Conservation (phyloP, 1,284 basidiomycete species). For the Ustanciosporium gigantosporum region DNA sequence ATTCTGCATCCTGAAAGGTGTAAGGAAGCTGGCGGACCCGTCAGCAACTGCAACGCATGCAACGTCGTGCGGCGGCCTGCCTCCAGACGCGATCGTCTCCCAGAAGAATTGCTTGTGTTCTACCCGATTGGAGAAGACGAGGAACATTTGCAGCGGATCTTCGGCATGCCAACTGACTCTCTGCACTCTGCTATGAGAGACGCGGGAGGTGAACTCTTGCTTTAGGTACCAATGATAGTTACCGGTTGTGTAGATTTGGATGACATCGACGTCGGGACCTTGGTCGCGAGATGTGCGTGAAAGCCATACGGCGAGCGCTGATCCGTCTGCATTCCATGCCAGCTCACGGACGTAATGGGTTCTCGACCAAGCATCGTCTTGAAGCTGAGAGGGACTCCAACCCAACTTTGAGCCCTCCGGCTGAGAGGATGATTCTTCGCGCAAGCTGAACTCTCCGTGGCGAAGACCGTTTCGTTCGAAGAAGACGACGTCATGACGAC, state of each 20-base stretch:
- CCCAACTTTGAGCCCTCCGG: constrained; percentile 52
- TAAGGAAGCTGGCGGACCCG: constrained; percentile 79
- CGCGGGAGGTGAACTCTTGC: constrained; percentile 39
- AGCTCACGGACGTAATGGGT: constrained; percentile 73
- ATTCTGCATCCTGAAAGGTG: constrained; percentile 90
- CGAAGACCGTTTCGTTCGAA: constrained; percentile 92
- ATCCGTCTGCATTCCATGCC: constrained; percentile 86
- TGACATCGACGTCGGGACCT: constrained; percentile 5
- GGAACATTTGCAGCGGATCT: constrained; percentile 70
- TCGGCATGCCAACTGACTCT: constrained; percentile 90
- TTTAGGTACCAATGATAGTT: constrained; percentile 87
- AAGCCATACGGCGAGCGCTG: constrained; percentile 82
- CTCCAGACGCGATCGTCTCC: constrained; percentile 73
- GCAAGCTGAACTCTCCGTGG: constrained; percentile 83
- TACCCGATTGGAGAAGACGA: constrained; percentile 66
- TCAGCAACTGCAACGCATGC: constrained; percentile 89
- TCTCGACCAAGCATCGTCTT: constrained; percentile 16
- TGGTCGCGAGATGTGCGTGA: constrained; percentile 41
- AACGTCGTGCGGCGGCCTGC: constrained; percentile 74
- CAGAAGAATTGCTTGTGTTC: constrained; percentile 71
- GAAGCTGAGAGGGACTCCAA: constrained; percentile 8
- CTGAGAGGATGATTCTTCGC: constrained; percentile 63
- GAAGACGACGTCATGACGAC: constrained; percentile 84
- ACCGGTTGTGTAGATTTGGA: constrained; percentile 91
- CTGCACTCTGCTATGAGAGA: constrained; percentile 4